Evolutionary conservation across 2,329 filamentous ascomycete species (phyloP).

Genomic region (Fusarium clavum): DNA sequence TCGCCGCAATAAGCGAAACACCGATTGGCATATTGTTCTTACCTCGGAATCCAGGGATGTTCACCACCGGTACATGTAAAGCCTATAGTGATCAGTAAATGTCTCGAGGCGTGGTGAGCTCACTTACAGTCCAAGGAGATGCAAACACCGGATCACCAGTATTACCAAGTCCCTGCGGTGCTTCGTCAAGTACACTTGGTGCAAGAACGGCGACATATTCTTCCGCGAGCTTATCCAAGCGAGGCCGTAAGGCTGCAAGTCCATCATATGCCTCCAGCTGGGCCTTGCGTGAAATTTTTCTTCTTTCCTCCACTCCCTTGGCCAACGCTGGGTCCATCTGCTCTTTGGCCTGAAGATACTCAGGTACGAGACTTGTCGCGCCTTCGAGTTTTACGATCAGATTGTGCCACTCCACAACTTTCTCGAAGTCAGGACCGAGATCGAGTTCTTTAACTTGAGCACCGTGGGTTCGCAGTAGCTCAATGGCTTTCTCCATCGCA

Average conservation of each 20-base stretch:
- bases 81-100: slow-evolving; percentile 41
- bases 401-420: slow-evolving; percentile 64
- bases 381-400: slow-evolving; percentile 65
- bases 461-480: slow-evolving; percentile 58
- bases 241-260: slow-evolving; percentile 64
- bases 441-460: slow-evolving; percentile 67
- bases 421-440: slow-evolving; percentile 61
- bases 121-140: slow-evolving; percentile 63
- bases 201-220: slow-evolving; percentile 67
- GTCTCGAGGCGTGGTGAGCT: slow-evolving; percentile 44
- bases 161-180: slow-evolving; percentile 62
- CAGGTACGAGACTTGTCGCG: slow-evolving; percentile 63
- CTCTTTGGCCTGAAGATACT: slow-evolving; percentile 62
- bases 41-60: slow-evolving; percentile 72
- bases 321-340: slow-evolving; percentile 59
- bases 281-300: slow-evolving; percentile 56
- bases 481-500: slow-evolving; percentile 56
- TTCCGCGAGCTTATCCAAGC: slow-evolving; percentile 63
- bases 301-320: slow-evolving; percentile 63
- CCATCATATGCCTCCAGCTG: slow-evolving; percentile 66
- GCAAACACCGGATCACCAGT: slow-evolving; percentile 68
- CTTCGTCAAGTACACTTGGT: slow-evolving; percentile 70
- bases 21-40: slow-evolving; percentile 65
- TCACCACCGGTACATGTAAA: slow-evolving; percentile 70
- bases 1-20: slow-evolving; percentile 60